Conservation (phyloP, 108 stramenopile genomes). For the Conticribra guillardii region DNA sequence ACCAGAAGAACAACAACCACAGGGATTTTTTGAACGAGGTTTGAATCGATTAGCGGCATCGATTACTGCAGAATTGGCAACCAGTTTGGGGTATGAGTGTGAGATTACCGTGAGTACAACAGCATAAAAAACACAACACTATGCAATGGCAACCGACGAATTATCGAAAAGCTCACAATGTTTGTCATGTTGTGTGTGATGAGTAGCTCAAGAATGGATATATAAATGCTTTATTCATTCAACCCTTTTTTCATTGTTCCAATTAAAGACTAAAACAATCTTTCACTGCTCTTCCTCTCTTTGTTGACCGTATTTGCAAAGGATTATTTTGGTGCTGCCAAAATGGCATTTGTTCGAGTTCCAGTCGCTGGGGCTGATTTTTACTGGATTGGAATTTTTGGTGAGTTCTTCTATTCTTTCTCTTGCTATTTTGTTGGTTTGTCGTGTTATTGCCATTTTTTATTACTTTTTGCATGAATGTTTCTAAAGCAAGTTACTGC, state of each 20-base stretch:
- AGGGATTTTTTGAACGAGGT: slow-evolving; percentile 56
- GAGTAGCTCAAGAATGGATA: no score
- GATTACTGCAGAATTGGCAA: slow-evolving; percentile 70
- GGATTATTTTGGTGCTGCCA: slow-evolving; percentile 50
- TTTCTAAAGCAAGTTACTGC: not conserved
- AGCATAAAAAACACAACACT: no score
- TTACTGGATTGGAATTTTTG: slow-evolving; percentile 75
- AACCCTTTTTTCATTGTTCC: no score
- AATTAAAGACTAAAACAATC: no score
- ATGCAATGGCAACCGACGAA: no score
- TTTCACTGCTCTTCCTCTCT: not conserved
- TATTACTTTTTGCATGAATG: not conserved
- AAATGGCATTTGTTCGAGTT: slow-evolving; percentile 53
- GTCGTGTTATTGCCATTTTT: not conserved
- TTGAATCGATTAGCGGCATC: slow-evolving; percentile 62
- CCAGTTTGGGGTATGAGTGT: slow-evolving; percentile 69
- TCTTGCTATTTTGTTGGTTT: slow-evolving; percentile 9
- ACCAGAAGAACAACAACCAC: slow-evolving; percentile 74
- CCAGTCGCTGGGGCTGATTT: slow-evolving; percentile 55
- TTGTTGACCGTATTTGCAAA: not conserved
- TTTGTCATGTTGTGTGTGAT: no score
- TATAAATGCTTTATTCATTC: no score
- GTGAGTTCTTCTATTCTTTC: no score
- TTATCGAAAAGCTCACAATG: no score
- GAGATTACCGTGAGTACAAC: slow-evolving; percentile 12